phyloP scores from a whole-genome alignment of 2,329 filamentous ascomycete species.

The Thermothelomyces thermophilus region DNA sequence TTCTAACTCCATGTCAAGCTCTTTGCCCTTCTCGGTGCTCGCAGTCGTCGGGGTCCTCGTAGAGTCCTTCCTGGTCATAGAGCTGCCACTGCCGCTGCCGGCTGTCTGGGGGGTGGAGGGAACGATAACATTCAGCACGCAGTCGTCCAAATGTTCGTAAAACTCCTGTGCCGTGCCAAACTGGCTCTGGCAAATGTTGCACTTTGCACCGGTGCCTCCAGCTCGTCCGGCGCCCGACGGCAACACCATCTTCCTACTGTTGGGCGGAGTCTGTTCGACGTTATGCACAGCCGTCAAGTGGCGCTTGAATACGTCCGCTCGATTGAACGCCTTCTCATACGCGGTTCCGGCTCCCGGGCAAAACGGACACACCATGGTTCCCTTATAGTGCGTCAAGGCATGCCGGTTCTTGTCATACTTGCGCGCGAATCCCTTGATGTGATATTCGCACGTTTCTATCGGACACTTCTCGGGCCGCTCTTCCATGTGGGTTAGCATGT shows the following conservation, averaged over 20 bases:
- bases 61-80: conserved; percentile 24
- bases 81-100: conserved; percentile 19
- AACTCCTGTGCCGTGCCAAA: conserved; percentile 91
- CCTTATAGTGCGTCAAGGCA: conserved; percentile 94
- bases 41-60: conserved; percentile 26
- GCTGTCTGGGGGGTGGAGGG: conserved; percentile 35
- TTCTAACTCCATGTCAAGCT: conserved; percentile 16
- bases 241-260: conserved; percentile 68
- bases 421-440: conserved; percentile 86
- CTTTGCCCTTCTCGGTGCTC: conserved; percentile 25
- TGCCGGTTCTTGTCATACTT: conserved; percentile 99
- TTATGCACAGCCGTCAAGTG: conserved; percentile 89
- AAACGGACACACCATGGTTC: conserved; percentile 96
- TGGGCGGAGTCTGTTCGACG: conserved; percentile 89
- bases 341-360: conserved; percentile 82
- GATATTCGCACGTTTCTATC: conserved; percentile 87
- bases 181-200: conserved; percentile 75
- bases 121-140: conserved; percentile 53
- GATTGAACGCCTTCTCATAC: conserved; percentile 91
- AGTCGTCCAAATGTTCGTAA: conserved; percentile 84
- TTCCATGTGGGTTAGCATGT: conserved; percentile 93
- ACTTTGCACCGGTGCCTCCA: conserved; percentile 58
- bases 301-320: conserved; percentile 94
- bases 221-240: conserved; percentile 23
- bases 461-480: conserved; percentile 95